Conservation (phyloP, 306 rosid species). For the Glycine tomentella region DNA sequence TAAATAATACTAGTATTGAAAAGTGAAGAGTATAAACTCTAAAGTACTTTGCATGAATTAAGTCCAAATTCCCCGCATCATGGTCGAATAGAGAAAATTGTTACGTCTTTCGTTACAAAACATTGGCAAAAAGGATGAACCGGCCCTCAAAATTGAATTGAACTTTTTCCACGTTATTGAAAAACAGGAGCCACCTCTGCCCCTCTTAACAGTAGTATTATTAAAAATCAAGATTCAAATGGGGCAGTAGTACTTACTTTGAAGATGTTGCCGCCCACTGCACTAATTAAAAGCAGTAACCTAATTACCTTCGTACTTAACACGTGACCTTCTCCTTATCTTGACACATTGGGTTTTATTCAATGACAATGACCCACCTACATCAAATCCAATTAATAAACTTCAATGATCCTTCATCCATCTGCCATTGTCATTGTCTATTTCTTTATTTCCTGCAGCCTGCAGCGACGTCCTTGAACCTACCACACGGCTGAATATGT, state of each 20-base stretch:
- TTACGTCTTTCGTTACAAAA: neutral
- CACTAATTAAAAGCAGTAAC: neutral
- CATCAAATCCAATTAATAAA: neutral
- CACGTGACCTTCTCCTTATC: neutral
- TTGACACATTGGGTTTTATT: neutral
- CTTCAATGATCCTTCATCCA: neutral
- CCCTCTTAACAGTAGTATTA: no score
- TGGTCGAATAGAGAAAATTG: neutral
- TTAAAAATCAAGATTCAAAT: no score
- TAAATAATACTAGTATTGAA: no score
- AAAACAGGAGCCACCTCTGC: no score
- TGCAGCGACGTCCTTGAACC: conserved; percentile 16
- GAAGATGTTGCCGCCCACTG: neutral
- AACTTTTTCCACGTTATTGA: neutral
- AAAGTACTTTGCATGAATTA: no score
- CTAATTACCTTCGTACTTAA: neutral
- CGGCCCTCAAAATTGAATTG: conserved; percentile 37
- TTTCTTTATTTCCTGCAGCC: neutral
- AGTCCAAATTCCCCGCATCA: neutral
- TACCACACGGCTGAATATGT: conserved; percentile 38
- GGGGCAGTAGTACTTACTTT: no score
- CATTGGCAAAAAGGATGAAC: neutral
- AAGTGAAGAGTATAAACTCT: no score
- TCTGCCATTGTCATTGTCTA: neutral
- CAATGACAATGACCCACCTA: neutral